These are phyloP conservation scores for Penicillium sp. DNA, from an alignment of 2,329 filamentous ascomycete genomes.

Conservation along the genomic window DNA sequence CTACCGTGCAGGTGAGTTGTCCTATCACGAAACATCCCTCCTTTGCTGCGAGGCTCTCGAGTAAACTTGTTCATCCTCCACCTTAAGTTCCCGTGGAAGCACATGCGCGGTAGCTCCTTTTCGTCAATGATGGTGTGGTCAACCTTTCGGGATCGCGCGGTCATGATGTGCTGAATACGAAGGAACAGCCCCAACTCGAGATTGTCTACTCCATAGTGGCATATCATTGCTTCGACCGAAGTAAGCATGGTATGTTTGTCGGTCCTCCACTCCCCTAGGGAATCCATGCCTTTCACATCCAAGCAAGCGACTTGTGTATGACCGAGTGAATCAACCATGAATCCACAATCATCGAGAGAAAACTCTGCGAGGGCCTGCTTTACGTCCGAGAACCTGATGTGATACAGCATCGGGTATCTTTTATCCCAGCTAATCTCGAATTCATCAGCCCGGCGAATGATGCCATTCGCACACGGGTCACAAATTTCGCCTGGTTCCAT, in stretches of 20 bases:
- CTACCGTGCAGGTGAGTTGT: neutral
- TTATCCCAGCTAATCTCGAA: too few relatives aligned
- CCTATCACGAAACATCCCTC: neutral
- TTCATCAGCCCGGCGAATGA: too few relatives aligned
- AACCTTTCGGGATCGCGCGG: neutral
- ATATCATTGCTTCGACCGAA: neutral
- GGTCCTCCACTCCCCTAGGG: neutral
- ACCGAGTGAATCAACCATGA: neutral
- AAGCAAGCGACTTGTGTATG: neutral
- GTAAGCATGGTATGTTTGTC: neutral
- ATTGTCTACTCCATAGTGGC: neutral
- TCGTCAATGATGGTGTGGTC: neutral
- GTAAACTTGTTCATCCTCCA: neutral
- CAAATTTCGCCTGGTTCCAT: too few relatives aligned
- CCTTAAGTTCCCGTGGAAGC: neutral
- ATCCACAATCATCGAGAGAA: neutral
- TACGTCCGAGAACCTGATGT: neutral
- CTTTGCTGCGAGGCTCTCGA: neutral
- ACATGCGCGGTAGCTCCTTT: neutral
- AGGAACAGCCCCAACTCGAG: neutral
- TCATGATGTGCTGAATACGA: neutral
- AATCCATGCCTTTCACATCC: neutral
- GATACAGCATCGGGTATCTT: neutral
- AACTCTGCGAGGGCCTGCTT: neutral
- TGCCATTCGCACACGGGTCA: too few relatives aligned